Evolutionary conservation across 23 red algal genomes (phyloP), one percentile per base, ranked within the genome.

Genomic region (Gracilaria caudata): DNA sequence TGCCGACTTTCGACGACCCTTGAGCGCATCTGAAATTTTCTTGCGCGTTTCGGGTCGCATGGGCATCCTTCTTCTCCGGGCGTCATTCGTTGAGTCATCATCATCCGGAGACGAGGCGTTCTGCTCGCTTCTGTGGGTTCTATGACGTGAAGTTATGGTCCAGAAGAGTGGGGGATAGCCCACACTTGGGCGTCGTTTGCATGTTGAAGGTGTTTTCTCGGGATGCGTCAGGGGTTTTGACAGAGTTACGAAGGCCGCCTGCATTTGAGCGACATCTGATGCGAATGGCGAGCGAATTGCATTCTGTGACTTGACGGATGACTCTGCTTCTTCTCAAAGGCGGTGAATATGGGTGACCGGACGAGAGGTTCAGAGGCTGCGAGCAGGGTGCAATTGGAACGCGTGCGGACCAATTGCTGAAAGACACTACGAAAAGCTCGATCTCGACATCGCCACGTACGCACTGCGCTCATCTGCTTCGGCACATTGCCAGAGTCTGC

Each of bases 1-100:
- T 2, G 54, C 38, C 4, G 70, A 78, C 38, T 79, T 78, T 53
- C 56, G 70, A 37, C 86, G 71, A 33, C 86, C 86, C 73, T 79
- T 78, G 23, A 89, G 51, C 10, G 86, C 86, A 61, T 72, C 86
- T 35, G 73, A 78, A 24, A 89, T 89, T 24, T 89, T 89, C 51
- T 41, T 72, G 36, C 86, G 86, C 33, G 54, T 64, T 71, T 89
- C 86, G 53, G 86, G 68, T 3, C 44, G 70, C 70, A 75, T 75
- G 20, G 70, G 70, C 33, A 75, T 33, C 21, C 70, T 38, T 21
- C 33, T 25, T 75, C 38, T 43, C 20, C 23, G 39, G 20, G 4
- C n/a, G 29, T 26, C 14, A 8, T 14, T 75, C 20, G 37, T 24
- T 46, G 39, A 17, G 7, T 25, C n/a, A 28, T 75, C 39, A 38